Evolutionary conservation across 495 filamentous ascomycete genomes (phyloP).

Genomic region (Trichoderma reesei): DNA sequence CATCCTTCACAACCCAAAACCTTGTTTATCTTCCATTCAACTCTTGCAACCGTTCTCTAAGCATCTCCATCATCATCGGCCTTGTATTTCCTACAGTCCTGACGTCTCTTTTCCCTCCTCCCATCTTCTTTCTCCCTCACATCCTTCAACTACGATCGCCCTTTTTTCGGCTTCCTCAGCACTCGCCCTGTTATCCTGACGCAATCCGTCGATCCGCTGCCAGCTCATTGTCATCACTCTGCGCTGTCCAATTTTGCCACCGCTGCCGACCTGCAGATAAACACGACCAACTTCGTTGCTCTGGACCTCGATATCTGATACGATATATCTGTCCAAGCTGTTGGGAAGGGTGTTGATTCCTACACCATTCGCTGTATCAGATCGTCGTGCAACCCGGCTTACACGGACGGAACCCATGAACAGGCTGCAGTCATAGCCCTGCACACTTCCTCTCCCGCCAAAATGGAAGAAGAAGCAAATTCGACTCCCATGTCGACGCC

Average conservation of each 20-base stretch:
- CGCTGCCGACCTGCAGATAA: constrained; percentile 16
- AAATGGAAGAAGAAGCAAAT: constrained; percentile 39
- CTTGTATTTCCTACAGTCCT: not conserved
- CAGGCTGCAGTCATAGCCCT: not conserved
- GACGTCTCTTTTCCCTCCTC: not conserved
- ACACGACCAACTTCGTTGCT: constrained; percentile 19
- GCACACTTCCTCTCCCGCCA: constrained; percentile 19
- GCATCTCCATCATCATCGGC: not conserved
- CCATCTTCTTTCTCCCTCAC: not conserved
- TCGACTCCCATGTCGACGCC: constrained; percentile 23
- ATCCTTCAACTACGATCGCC: not conserved
- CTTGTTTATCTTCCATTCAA: not conserved
- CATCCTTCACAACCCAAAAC: not conserved
- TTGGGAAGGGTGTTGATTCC: not conserved
- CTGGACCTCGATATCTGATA: not conserved
- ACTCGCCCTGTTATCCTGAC: not conserved
- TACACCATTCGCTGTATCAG: not conserved
- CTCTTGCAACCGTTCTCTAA: not conserved
- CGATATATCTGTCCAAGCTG: not conserved
- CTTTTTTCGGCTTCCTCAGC: not conserved
- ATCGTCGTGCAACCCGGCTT: not conserved
- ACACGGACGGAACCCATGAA: not conserved
- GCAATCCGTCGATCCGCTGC: not conserved
- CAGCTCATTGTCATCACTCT: not conserved
- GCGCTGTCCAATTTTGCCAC: constrained; percentile 6